Base-by-base conservation (phyloP, 805 yeast genomes). In the Starmerella bombi region DNA sequence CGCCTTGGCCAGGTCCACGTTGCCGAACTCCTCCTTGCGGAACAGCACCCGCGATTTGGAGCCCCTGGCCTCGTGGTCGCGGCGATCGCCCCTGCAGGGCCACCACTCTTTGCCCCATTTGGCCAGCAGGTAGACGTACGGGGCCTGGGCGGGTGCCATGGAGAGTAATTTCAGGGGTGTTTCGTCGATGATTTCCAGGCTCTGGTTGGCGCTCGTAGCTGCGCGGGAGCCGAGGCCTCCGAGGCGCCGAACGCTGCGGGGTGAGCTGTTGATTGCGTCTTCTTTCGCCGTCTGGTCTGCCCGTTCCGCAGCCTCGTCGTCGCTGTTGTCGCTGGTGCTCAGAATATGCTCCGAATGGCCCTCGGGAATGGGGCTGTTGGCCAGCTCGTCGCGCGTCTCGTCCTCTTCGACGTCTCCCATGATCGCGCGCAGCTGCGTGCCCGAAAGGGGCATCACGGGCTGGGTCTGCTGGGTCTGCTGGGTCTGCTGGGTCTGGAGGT, bases 101-200 rank as follows among this genome's bases (percentile, higher is more conserved):
- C 49, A 47, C 50, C 50, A 47, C 21, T 42, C 43, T 6, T 17
- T 8, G 20, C 5, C 17, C 44, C 50, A 42, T 10, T 28, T 21
- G 12, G 31, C 38, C 14, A 42, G 25, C 1, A 45, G 18, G 28
- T 29, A 36, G 14, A 30, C 37, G 34, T 34, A 44, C 22, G 28
- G 34, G 15, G 41, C 23, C 9, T 36, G 17, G 17, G 39, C 27
- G 6, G 29, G 23, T 22, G 32, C 25, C 38, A 39, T 34, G 12
- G 42, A 34, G 17, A 20, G 40, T 3, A 22, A 25, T 16, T 37
- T 39, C 28, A 44, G 9, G 7, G 50, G 50, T 10, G 50, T 46
- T 31, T 46, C 50, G 20, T 46, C 50, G 16, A 46, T 34, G 18
- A 44, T 30, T 9, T 37, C 46, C n/a, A 29, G n/a, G 14, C 32